A percentile compares a stretch with the other conserved stretches of the same genome.
phyloP scores from a whole-genome alignment of 2,329 filamentous ascomycete genomes.

The Aaosphaeria arxii region DNA sequence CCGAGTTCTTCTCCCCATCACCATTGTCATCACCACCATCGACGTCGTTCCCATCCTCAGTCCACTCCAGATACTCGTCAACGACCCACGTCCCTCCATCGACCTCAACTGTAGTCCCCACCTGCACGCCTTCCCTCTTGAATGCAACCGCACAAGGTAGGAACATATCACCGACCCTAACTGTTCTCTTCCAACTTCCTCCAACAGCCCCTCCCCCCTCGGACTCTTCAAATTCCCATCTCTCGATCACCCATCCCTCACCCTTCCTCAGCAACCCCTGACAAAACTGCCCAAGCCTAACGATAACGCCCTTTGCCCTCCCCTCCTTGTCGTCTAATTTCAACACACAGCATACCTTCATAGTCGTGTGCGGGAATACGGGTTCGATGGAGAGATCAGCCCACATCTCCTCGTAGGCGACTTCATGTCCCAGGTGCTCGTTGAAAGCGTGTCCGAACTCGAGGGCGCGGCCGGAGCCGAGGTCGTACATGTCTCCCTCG shows the following conservation, averaged over 20 bases:
- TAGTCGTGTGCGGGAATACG: constrained; percentile 2
- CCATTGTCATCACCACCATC: neutral
- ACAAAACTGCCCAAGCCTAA: constrained; percentile 53
- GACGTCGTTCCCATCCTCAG: neutral
- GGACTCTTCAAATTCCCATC: constrained; percentile 49
- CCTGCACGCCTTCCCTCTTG: constrained; percentile 21
- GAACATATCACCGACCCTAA: constrained; percentile 38
- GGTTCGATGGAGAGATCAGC: constrained; percentile 41
- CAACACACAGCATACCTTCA: constrained; percentile 40
- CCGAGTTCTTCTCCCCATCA: neutral
- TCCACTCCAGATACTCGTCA: constrained; percentile 34
- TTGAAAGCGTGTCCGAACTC: constrained; percentile 62
- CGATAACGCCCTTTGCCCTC: constrained; percentile 48
- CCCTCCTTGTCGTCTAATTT: constrained; percentile 26
- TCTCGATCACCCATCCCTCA: constrained; percentile 48
- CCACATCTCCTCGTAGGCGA: constrained; percentile 68
- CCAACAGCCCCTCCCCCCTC: constrained; percentile 3
- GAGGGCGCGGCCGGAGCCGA: constrained; percentile 20
- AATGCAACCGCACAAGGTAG: constrained; percentile 41
- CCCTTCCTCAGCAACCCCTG: constrained; percentile 56
- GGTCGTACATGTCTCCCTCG: constrained; percentile 55
- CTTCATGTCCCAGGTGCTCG: constrained; percentile 49
- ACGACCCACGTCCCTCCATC: constrained; percentile 37
- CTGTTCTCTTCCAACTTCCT: constrained; percentile 35
- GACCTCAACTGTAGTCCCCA: constrained; percentile 30